Evolutionary conservation across 2,329 filamentous ascomycete genomes (phyloP).

Genomic region (Aspergillus arachidicola): DNA sequence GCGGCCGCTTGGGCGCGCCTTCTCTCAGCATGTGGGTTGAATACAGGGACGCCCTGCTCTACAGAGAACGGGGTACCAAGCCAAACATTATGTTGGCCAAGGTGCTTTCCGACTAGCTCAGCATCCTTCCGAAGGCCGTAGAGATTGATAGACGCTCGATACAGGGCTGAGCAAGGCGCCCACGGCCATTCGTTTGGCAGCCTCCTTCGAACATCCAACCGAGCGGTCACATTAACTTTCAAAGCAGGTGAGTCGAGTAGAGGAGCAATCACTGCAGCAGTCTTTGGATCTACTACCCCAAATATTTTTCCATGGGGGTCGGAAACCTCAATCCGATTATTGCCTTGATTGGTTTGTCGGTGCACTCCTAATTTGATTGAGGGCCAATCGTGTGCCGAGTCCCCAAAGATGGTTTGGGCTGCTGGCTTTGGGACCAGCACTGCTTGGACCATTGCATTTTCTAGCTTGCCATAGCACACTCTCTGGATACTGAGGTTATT

Average conservation of each 20-base stretch:
- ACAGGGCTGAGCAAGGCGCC: conserved; percentile 60
- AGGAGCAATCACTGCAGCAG: conserved; percentile 68
- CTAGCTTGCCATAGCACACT: conserved; percentile 79
- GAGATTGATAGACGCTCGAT: conserved; percentile 71
- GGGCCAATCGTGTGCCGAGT: conserved; percentile 63
- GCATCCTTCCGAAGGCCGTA: conserved; percentile 74
- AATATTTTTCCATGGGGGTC: conserved; percentile 74
- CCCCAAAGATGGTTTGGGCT: conserved; percentile 59
- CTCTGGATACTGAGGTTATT: conserved; percentile 67
- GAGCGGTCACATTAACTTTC: conserved; percentile 70
- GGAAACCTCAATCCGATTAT: conserved; percentile 66
- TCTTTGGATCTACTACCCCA: conserved; percentile 71
- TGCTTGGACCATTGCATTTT: conserved; percentile 67
- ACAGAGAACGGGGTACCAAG: conserved; percentile 68
- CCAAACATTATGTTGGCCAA: conserved; percentile 68
- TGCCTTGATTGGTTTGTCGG: conserved; percentile 58
- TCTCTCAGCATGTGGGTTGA: conserved; percentile 72
- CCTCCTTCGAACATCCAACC: conserved; percentile 69
- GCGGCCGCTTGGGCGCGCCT: conserved; percentile 46
- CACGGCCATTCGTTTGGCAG: conserved; percentile 66
- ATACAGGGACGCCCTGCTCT: conserved; percentile 68
- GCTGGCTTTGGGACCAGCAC: conserved; percentile 70
- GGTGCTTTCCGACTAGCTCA: conserved; percentile 65
- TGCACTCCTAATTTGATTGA: conserved; percentile 72
- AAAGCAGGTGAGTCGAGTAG: conserved; percentile 69